Evolutionary conservation across 2,329 filamentous ascomycete species (phyloP), one percentile per base, ranked within the genome.

Genomic region (Fusarium equiseti): DNA sequence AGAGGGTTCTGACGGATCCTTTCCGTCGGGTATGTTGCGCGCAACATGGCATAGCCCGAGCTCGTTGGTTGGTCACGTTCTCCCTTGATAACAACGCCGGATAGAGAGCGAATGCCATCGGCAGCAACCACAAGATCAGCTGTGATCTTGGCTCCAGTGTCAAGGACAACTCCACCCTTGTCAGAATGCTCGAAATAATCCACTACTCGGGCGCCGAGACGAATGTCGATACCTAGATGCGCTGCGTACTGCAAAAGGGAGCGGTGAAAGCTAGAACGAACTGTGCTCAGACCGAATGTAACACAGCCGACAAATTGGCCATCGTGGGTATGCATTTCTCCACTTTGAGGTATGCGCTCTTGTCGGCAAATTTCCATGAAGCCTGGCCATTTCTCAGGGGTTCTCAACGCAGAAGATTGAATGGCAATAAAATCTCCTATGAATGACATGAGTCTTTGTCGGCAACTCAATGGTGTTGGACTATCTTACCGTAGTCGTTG

Each of bases 111-210:
- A 12, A 54, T 10, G 8, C 51, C 51, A 29, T 54, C 51, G 18
- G 51, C 38, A 27, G 51, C 51, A 20, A 54, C 51, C 51, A 43
- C n/a, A 8, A 54, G 32, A 9, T 54, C 51, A 12, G 38, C 51
- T 9, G 26, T 54, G 18, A 54, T 15, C 22, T 16, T 22, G 22
- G 22, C 22, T 24, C 43, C 43, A 11, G 22, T 16, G 10, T 45
- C 22, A 24, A 45, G 43, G 43, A 26, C 9, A 10, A 26, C 43
- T 4, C 43, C 43, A 18, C 43, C 43, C 8, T 45, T 22, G 15
- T 45, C 22, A 18, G 16, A 22, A 15, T 8, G 16, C 24, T 26
- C 43, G 22, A 45, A 45, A 24, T 24, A 45, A 7, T 45, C 22
- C 10, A 18, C 16, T 2, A 18, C 43, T 18, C 22, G 16, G 6